Conservation (phyloP, 371 early-diverging fungal species). For the Syncephalastrum contaminatum region DNA sequence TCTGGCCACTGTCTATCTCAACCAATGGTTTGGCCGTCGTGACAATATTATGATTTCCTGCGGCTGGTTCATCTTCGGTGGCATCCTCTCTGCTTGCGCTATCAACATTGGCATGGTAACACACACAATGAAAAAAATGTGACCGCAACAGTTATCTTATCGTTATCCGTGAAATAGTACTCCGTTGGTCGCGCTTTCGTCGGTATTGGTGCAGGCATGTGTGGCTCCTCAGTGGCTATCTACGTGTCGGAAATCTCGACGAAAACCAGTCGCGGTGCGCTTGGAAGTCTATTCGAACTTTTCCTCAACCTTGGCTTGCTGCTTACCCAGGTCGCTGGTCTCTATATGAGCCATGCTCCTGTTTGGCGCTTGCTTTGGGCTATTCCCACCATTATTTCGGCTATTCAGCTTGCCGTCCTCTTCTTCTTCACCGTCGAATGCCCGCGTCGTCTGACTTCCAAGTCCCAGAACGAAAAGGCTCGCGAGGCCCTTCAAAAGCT, state of each 20-base stretch:
- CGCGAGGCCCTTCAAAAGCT: conserved; percentile 57
- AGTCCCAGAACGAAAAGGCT: conserved; percentile 54
- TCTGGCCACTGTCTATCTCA: conserved; percentile 37
- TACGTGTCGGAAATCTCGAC: conserved; percentile 90
- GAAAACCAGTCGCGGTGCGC: conserved; percentile 67
- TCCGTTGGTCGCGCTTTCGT: conserved; percentile 80
- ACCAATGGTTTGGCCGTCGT: conserved; percentile 39
- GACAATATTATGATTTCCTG: conserved; percentile 42
- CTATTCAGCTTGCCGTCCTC: conserved; percentile 60
- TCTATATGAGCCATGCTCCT: conserved; percentile 56
- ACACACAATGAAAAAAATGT: conserved; percentile 2
- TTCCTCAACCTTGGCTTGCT: conserved; percentile 80
- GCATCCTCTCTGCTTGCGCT: conserved; percentile 36
- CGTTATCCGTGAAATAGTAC: conserved; percentile 20
- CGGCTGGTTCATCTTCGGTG: conserved; percentile 35
- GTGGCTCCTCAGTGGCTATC: conserved; percentile 49
- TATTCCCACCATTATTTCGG: conserved; percentile 57
- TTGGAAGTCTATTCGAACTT: conserved; percentile 53
- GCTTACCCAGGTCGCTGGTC: conserved; percentile 62
- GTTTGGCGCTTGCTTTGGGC: conserved; percentile 71
- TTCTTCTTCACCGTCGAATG: conserved; percentile 76
- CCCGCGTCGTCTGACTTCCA: conserved; percentile 67
- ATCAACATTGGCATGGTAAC: conserved; percentile 42
- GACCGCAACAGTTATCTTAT: conserved; percentile 1
- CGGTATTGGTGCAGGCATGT: conserved; percentile 84